Conservation (phyloP, 371 early-diverging fungal species). For the Mucor sp. region DNA sequence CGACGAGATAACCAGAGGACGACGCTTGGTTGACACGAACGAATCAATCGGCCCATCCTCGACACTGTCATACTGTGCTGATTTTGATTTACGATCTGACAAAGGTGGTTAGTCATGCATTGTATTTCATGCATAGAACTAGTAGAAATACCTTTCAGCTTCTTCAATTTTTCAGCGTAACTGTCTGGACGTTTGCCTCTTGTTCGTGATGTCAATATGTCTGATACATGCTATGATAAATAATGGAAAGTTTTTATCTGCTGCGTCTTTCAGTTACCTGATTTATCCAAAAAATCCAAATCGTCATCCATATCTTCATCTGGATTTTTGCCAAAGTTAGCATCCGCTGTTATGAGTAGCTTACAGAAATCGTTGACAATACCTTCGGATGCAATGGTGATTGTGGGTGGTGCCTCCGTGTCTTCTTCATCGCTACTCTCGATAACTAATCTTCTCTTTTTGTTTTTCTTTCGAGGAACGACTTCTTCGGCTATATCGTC, state of each 20-base stretch:
- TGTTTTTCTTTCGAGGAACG: background rate
- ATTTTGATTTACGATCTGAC: slow-evolving; percentile 17
- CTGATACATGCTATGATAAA: background rate
- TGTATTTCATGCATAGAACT: background rate
- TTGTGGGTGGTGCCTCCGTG: background rate
- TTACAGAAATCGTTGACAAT: background rate
- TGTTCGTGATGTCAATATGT: slow-evolving; percentile 22
- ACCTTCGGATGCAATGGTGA: background rate
- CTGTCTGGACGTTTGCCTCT: slow-evolving; percentile 17
- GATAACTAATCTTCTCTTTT: background rate
- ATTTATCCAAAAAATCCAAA: background rate
- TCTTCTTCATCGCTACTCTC: background rate
- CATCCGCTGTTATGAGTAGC: background rate
- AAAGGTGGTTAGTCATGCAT: background rate
- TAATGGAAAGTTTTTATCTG: background rate
- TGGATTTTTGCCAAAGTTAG: background rate
- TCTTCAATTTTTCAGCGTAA: slow-evolving; percentile 16
- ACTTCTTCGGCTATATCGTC: background rate
- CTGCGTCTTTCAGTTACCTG: background rate
- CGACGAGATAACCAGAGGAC: background rate
- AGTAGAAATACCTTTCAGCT: slow-evolving; percentile 13
- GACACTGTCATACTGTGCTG: slow-evolving; percentile 1
- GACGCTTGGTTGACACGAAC: background rate
- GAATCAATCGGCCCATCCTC: slow-evolving; percentile 21
- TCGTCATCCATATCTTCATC: background rate